These are phyloP conservation scores for Daldinia loculata DNA, from an alignment of 495 filamentous ascomycete genomes.

Conservation along the genomic window DNA sequence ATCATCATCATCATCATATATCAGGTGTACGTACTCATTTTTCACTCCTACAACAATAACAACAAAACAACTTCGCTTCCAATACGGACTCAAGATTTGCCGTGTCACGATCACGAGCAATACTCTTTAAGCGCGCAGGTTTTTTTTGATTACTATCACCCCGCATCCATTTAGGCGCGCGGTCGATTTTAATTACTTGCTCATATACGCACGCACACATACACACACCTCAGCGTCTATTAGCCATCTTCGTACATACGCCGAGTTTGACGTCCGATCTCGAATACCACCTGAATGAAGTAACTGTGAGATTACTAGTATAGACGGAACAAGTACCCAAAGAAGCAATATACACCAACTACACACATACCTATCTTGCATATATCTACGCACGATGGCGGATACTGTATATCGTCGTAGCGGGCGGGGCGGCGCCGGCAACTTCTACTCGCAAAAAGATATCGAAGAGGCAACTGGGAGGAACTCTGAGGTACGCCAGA, in stretches of 20 bases:
- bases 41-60: neutral
- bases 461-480: conserved; percentile 55
- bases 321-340: neutral
- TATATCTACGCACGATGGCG: conserved; percentile 21
- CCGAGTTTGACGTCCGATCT: neutral
- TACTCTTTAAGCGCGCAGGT: neutral
- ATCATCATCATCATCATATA: too few species aligned
- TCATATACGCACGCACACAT: neutral
- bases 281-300: neutral
- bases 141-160: conserved; percentile 12
- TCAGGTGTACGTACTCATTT: neutral
- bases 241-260: neutral
- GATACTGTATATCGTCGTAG: conserved; percentile 43
- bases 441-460: conserved; percentile 66
- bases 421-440: conserved; percentile 70
- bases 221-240: neutral
- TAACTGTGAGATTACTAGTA: neutral
- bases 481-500: conserved; percentile 37
- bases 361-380: neutral
- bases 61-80: neutral
- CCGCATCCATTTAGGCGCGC: conserved; percentile 31
- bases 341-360: neutral
- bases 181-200: conserved; percentile 26
- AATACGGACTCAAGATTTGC: neutral
- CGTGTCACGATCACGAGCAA: neutral